phyloP scores from a whole-genome alignment of 192 early-diverging fungal species.

The Entomortierella beljakovae region DNA sequence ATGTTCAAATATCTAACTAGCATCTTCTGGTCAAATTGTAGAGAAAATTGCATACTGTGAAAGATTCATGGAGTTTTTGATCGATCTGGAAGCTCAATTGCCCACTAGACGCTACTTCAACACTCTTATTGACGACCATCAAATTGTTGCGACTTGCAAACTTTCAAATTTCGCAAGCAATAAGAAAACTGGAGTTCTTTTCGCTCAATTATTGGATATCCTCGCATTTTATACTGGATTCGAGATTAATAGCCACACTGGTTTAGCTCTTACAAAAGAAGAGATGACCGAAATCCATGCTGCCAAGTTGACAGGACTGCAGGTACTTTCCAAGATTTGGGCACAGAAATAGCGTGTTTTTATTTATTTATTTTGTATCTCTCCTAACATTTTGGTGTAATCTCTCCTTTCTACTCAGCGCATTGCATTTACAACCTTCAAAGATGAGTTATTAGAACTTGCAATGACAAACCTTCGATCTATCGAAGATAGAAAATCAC shows the following conservation, averaged over 20 bases:
- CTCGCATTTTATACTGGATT: slow-evolving; percentile 82
- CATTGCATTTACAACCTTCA: slow-evolving; percentile 78
- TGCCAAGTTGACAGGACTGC: slow-evolving; percentile 71
- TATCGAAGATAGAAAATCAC: slow-evolving; percentile 65
- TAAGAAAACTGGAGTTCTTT: slow-evolving; percentile 55
- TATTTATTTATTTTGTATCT: background rate
- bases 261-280: slow-evolving; percentile 72
- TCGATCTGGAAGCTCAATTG: slow-evolving; percentile 89
- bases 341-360: background rate
- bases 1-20: no score
- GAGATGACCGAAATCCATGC: slow-evolving; percentile 76
- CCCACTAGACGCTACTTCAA: slow-evolving; percentile 92
- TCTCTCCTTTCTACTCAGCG: slow-evolving; percentile 43
- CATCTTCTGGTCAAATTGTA: slow-evolving; percentile 33
- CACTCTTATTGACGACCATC: slow-evolving; percentile 83
- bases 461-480: slow-evolving; percentile 77
- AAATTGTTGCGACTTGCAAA: slow-evolving; percentile 68
- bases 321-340: slow-evolving; percentile 59
- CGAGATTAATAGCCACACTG: slow-evolving; percentile 86
- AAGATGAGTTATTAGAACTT: slow-evolving; percentile 75
- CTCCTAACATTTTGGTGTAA: background rate
- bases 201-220: slow-evolving; percentile 74
- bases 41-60: slow-evolving; percentile 72
- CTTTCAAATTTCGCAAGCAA: slow-evolving; percentile 59
- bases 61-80: slow-evolving; percentile 86